These are phyloP conservation scores for Grigorovia transvaalensis DNA, from an alignment of 805 yeast species.

Conservation along the genomic window DNA sequence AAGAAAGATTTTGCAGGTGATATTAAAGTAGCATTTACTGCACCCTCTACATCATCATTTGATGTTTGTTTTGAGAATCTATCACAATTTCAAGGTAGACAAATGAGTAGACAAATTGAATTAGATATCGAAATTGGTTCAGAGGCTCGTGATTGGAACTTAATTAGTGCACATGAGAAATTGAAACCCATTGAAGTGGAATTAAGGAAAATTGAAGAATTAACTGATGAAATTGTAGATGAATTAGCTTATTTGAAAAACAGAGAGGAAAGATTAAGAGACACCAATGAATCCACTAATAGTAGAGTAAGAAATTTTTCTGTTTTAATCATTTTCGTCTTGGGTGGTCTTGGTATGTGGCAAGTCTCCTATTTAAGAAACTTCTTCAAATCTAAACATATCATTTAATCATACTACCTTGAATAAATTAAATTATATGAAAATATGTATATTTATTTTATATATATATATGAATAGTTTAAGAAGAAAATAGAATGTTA, in stretches of 20 bases:
- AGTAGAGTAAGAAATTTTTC: slow-evolving; percentile 86
- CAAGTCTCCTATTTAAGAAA: slow-evolving; percentile 86
- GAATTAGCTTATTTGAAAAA: slow-evolving; percentile 75
- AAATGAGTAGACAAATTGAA: slow-evolving; percentile 61
- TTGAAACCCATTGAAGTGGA: slow-evolving; percentile 89
- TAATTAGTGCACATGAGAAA: slow-evolving; percentile 83
- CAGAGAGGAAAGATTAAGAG: slow-evolving; percentile 89
- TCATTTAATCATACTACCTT: slow-evolving; percentile 32
- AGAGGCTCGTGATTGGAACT: slow-evolving; percentile 96
- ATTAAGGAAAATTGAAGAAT: slow-evolving; percentile 74
- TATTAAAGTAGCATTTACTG: slow-evolving; percentile 70
- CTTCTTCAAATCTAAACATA: slow-evolving; percentile 81
- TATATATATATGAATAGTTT: neutral
- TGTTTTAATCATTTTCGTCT: slow-evolving; percentile 50
- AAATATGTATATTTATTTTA: neutral
- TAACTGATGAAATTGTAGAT: slow-evolving; percentile 67
- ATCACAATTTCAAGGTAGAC: slow-evolving; percentile 24
- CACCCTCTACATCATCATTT: slow-evolving; percentile 71
- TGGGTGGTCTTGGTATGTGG: slow-evolving; percentile 80
- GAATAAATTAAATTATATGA: neutral
- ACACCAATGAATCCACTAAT: slow-evolving; percentile 94
- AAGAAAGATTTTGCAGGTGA: slow-evolving; percentile 67
- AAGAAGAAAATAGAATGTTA: neutral
- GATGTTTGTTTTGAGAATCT: slow-evolving; percentile 85
- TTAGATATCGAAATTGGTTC: slow-evolving; percentile 92